Base-by-base conservation (phyloP, 2,329 filamentous ascomycete genomes). In the Colletotrichum sidae region DNA sequence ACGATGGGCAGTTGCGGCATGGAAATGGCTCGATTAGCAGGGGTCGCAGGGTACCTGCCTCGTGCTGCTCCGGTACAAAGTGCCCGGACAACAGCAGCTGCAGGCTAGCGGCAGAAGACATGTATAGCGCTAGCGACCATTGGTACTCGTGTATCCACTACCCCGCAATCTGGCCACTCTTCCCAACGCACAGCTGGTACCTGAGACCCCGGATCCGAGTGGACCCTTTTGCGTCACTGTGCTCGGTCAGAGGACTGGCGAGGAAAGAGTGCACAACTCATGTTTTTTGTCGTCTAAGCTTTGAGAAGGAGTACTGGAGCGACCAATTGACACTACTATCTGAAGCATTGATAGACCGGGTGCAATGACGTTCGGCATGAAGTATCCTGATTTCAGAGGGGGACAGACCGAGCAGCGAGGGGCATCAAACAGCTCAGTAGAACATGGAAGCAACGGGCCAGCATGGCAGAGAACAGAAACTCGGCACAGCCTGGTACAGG, bases 121-220 rank as follows among this genome's bases (percentile, higher is more conserved):
- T 59, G 67, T 68, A 67, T 8, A 45, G 45, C 39, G 49, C 56
- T 65, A 68, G 65, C 60, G 65, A 13, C 47, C 41, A 35, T 10
- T 56, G 39, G 67, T 68, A 67, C 44, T 45, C 44, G 45, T 38
- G 65, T 68, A 68, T 50, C 67, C 67, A 68, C 67, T 65, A 68
- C 67, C 67, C 67, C 67, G 65, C 67, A 68, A 61, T 67, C 56
- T 67, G 55, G 56, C 67, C 65, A 65, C 53, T 41, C 47, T 55
- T 41, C 44, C 52, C 57, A 55, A 53, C 35, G 60, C 42, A 13
- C 47, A 47, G 52, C 66, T 63, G 42, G 68, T 69, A 68, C 66
- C 68, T 60, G 60, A 62, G 56, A 69, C 68, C 68, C 68, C 67
- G 59, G 67, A 68, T 68, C 55, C 45, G 58, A 58, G 63, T 66